Evolutionary conservation across 768 basidiomycete species (phyloP), one percentile per base, ranked within the genome.

Genomic region (Phaeolepiota aurea): DNA sequence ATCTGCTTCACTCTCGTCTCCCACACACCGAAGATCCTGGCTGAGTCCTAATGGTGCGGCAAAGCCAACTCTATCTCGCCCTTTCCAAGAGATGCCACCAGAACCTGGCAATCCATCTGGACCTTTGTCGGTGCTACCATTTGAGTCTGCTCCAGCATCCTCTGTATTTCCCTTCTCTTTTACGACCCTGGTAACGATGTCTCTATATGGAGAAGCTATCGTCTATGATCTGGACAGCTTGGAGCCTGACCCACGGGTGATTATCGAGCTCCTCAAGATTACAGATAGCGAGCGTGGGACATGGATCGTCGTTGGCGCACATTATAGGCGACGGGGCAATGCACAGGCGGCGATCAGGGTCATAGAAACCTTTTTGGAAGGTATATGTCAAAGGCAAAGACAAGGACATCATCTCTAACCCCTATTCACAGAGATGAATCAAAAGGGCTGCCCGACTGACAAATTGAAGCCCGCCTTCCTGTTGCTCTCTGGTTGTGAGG

Each of bases 261-360:
- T 75, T 38, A 72, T 77, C 23, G 54, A 62, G 30, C 52, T 77
- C 7, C 59, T 81, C 3, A 69, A 64, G 42, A 44, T 54, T 3
- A 65, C 71, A 2, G 54, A 57, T 3, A 66, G 67, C 33, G 74
- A 74, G 45, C 63, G 69, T 37, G 72, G 65, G 20, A 72, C 63
- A 44, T 80, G 77, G 74, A 71, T 79, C 65, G 58, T 69, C 10
- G 71, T 75, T 13, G 76, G 59, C 4, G 74, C 68, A 1, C 62
- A 66, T 46, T 79, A 77, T 55, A 71, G 77, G 36, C 61, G 73
- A 16, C 61, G 48, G 18, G 68, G 70, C n/a, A 67, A 72, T 38
- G 51, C 65, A n/a, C 19, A 39, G 5, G 66, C 69, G 28, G 76
- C 76, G 1, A 55, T 71, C 20, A 50, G 52, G 2, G 67, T 78